These are phyloP conservation scores for Coniochaeta hoffmannii DNA, from an alignment of 2,329 filamentous ascomycete species.

Conservation along the genomic window DNA sequence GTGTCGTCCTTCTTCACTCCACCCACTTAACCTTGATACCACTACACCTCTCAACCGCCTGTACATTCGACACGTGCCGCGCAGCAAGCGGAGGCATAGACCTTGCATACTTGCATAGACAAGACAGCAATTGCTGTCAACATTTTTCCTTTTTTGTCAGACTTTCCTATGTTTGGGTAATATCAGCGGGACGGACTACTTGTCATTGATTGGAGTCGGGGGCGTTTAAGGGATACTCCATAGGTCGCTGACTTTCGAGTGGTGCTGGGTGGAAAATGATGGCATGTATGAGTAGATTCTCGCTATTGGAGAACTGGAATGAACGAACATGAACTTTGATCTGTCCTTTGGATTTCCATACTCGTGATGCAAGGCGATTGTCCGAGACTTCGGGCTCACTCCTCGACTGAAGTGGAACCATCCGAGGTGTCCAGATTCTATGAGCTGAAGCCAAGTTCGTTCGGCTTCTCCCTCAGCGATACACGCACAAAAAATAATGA, in stretches of 20 bases:
- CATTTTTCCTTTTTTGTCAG: slow-evolving; percentile 5
- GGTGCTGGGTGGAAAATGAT: slow-evolving; percentile 1
- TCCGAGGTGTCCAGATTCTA: no score
- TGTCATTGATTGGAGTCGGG: background rate
- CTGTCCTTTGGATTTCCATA: background rate
- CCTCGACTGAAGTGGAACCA: no score
- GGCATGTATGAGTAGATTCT: slow-evolving; percentile 16
- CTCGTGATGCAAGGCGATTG: background rate
- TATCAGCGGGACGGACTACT: background rate
- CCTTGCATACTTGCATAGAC: slow-evolving; percentile 3
- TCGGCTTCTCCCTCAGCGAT: no score
- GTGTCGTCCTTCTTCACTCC: slow-evolving; percentile 10
- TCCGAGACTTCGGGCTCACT: no score
- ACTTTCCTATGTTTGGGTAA: slow-evolving; percentile 5
- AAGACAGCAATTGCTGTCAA: background rate
- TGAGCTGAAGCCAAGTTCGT: no score
- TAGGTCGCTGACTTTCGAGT: background rate
- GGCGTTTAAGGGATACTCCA: slow-evolving; percentile 4
- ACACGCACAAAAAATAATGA: no score
- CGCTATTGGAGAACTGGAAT: slow-evolving; percentile 8
- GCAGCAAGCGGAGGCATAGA: background rate
- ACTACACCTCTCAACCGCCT: slow-evolving; percentile 4
- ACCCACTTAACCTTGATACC: slow-evolving; percentile 19
- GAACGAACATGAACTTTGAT: slow-evolving; percentile 5
- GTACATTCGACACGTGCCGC: slow-evolving; percentile 6